Base-by-base conservation (phyloP, 306 rosid genomes). In the Macrotyloma uniflorum region DNA sequence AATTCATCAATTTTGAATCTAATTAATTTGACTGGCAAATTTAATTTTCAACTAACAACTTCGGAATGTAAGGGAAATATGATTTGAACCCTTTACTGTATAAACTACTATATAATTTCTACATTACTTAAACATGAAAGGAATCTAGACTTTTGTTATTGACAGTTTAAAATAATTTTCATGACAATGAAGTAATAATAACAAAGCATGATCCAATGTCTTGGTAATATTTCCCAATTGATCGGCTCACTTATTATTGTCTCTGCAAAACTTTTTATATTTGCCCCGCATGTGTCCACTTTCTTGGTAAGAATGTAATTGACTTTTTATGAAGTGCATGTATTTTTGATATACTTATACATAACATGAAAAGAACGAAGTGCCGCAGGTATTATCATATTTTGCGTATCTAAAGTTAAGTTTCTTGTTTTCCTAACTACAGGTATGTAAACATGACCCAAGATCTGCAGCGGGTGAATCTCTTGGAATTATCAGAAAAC, bases 391-490 rank as follows among this genome's bases (percentile, higher is more conserved):
- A n/a, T n/a, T 58, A 33, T 30, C 38, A 58, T 61, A 30, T 47
- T 47, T 51, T 53, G 23, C 10, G 14, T 1, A 26, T 18, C 70
- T 79, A 1, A 79, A 61, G 45, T 75, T 50, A 33, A 49, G 35
- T 40, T 38, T n/a, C 19, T 46, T 67, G 33, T n/a, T 74, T 77
- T 42, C 30, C 36, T 67, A 71, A 80, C 23, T 69, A 74, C 84
- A 95, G 98, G 89, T 95, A 90, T 80, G 88, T 92, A 55, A 95
- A 87, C 70, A 84, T 90, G 90, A 82, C 88, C 1, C 87, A 81
- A 79, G 96, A 93, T 63, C 96, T 95, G 72, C 98, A 95, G 79
- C 80, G 98, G 26, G 70, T 89, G 79, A 80, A 91, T 85, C 89
- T 92, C 5, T 32, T 49, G 45, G 90, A 87, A 36, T 90, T 95